Evolutionary conservation across 192 early-diverging fungal species (phyloP).

Genomic region (Podila epicladia): DNA sequence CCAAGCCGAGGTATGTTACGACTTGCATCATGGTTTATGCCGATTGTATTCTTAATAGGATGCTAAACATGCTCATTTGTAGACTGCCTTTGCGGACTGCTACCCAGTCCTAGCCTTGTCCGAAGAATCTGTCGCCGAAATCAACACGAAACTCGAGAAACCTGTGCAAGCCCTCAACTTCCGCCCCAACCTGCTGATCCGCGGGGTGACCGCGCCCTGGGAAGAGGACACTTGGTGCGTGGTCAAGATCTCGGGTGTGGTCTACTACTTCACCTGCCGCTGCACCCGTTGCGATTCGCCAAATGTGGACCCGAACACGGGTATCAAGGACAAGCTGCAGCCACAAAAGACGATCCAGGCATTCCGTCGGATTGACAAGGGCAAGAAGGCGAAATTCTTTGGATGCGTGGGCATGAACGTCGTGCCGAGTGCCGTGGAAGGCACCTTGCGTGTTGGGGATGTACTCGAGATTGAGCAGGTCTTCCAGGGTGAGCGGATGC

Average conservation of each 20-base stretch:
- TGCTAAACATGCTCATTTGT: background rate
- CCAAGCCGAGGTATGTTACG: slow-evolving; percentile 22
- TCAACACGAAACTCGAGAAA: slow-evolving; percentile 65
- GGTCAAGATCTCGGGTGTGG: slow-evolving; percentile 57
- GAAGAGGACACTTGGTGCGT: slow-evolving; percentile 78
- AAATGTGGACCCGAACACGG: slow-evolving; percentile 63
- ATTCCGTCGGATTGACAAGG: slow-evolving; percentile 61
- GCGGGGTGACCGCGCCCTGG: slow-evolving; percentile 56
- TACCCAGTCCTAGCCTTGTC: slow-evolving; percentile 76
- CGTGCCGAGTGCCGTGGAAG: slow-evolving; percentile 27
- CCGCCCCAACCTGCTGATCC: slow-evolving; percentile 80
- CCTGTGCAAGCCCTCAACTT: slow-evolving; percentile 67
- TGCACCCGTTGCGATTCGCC: slow-evolving; percentile 69
- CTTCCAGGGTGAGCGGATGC: slow-evolving; percentile 38
- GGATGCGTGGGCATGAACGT: slow-evolving; percentile 60
- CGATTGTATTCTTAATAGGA: no score
- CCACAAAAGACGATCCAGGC: slow-evolving; percentile 63
- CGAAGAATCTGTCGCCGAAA: slow-evolving; percentile 64
- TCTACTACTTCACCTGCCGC: slow-evolving; percentile 63
- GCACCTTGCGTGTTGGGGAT: slow-evolving; percentile 44
- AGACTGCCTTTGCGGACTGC: slow-evolving; percentile 83
- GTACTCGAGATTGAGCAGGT: slow-evolving; percentile 32
- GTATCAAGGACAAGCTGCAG: slow-evolving; percentile 59
- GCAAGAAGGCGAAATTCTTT: slow-evolving; percentile 50
- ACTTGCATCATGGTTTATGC: background rate